Evolutionary conservation across 1,139 yeast genomes (phyloP).

Genomic region (Debaryomyces subglobosus): DNA sequence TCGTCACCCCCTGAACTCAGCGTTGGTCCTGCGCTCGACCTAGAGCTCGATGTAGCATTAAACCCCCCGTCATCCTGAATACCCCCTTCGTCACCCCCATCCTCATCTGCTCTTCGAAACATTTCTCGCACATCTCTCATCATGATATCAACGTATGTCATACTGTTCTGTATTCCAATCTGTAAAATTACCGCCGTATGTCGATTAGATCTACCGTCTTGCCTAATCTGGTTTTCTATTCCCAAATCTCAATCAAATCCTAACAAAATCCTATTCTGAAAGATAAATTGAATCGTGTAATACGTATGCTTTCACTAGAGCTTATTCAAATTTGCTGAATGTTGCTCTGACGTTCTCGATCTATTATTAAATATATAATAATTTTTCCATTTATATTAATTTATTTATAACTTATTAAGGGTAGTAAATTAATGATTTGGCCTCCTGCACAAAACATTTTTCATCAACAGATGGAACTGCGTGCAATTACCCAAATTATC

Average conservation of each 20-base stretch:
- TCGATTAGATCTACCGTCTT: background rate
- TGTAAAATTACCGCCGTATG: background rate
- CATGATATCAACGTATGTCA: background rate
- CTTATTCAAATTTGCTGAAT: background rate
- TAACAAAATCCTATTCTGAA: background rate
- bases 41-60: background rate
- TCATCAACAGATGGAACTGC: constrained; percentile 1
- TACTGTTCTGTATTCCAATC: background rate
- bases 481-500: background rate
- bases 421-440: constrained; percentile 2
- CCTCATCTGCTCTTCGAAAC: background rate
- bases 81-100: background rate
- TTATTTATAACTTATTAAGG: constrained; percentile 6
- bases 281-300: background rate
- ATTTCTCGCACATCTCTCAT: background rate
- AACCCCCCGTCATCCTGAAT: background rate
- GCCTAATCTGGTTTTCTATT: background rate
- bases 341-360: background rate
- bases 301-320: background rate
- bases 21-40: background rate
- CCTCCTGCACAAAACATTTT: constrained; percentile 1
- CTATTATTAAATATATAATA: background rate
- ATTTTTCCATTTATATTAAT: background rate
- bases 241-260: background rate
- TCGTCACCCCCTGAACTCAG: background rate